Conservation (phyloP, 2,329 filamentous ascomycete genomes). For the Talaromyces sp. region DNA sequence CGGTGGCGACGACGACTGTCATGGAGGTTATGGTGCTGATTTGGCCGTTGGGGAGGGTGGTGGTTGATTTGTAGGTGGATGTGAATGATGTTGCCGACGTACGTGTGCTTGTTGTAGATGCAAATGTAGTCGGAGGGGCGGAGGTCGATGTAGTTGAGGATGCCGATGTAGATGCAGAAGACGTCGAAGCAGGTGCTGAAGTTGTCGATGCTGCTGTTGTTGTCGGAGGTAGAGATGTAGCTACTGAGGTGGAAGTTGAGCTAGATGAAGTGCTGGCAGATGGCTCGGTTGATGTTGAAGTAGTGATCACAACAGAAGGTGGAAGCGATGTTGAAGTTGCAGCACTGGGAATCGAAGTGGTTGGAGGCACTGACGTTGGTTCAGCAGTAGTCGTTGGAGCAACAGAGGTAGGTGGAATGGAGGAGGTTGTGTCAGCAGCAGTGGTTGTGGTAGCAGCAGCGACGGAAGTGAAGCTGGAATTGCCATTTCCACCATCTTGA, state of each 20-base stretch:
- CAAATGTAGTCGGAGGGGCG: conserved; percentile 4
- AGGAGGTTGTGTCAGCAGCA: not conserved
- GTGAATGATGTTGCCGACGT: conserved; percentile 29
- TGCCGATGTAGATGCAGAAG: not conserved
- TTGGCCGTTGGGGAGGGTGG: conserved; percentile 44
- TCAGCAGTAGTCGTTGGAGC: not conserved
- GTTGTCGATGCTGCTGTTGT: not conserved
- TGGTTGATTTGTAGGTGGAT: conserved; percentile 42
- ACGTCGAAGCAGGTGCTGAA: not conserved
- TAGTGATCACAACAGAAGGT: not conserved
- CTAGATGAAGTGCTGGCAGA: not conserved
- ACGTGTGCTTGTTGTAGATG: conserved; percentile 24
- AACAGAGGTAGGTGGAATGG: conserved; percentile 7
- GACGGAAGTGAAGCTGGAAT: conserved; percentile 10
- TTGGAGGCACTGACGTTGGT: not conserved
- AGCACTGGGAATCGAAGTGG: not conserved
- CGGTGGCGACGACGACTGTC: conserved; percentile 45
- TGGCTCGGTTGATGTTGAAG: not conserved
- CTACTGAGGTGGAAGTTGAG: not conserved
- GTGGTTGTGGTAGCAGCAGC: conserved; percentile 6
- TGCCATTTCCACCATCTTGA: conserved; percentile 6
- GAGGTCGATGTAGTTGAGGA: conserved; percentile 15
- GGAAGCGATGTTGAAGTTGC: not conserved
- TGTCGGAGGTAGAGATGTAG: not conserved
- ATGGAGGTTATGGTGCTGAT: conserved; percentile 46